Evolutionary conservation across 257 asterid species (phyloP).

Genomic region (Voacanga thouarsii): DNA sequence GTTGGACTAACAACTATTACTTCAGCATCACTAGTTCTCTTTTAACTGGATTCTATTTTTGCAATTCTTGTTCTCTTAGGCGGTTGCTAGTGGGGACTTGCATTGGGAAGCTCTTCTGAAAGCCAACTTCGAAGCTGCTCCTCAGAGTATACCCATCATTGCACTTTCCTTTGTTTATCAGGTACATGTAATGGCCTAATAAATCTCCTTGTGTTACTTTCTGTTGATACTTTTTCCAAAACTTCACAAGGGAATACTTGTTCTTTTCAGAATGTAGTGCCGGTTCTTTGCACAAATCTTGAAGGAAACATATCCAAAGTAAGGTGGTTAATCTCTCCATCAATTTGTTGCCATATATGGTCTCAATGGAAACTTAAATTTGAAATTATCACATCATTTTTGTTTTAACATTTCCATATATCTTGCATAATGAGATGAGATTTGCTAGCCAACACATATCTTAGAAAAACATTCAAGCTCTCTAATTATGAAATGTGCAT

Average conservation of each 20-base stretch:
- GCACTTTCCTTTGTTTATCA: conserved; percentile 97
- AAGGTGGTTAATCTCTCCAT: conserved; percentile 53
- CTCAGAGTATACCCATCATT: conserved; percentile 82
- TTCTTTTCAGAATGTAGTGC: conserved; percentile 82
- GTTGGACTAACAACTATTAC: background rate
- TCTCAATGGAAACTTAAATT: background rate
- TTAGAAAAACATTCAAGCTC: background rate
- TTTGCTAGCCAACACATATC: background rate
- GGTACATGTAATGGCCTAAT: conserved; percentile 33
- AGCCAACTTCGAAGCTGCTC: conserved; percentile 83
- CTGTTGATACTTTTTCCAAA: background rate
- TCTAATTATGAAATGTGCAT: background rate
- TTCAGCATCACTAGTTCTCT: background rate
- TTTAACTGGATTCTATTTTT: conserved; percentile 1
- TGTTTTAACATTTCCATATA: background rate
- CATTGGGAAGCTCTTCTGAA: conserved; percentile 83
- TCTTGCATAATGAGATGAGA: background rate
- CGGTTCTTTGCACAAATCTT: conserved; percentile 88
- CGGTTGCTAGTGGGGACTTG: conserved; percentile 76
- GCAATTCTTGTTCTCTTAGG: conserved; percentile 37
- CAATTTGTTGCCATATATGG: background rate
- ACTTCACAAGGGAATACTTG: background rate
- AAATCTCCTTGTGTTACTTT: background rate
- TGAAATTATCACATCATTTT: background rate
- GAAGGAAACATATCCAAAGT: conserved; percentile 88